These are phyloP conservation scores for Triglochin maritima DNA, from an alignment of 106 monocot genomes.

Conservation along the genomic window DNA sequence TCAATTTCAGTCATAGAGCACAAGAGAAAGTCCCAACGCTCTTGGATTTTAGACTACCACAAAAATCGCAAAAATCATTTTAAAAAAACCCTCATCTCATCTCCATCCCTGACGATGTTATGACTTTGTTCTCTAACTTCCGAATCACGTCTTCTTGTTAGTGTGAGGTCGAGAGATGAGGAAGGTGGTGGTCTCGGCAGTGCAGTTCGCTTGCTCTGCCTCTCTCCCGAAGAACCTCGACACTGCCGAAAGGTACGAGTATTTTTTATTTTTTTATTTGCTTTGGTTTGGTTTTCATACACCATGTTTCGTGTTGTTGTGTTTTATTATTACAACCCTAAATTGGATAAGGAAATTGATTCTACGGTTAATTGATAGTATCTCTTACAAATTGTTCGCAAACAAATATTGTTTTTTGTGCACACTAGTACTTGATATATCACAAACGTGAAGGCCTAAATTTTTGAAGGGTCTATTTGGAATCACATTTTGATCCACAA, in stretches of 20 bases:
- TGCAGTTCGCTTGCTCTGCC: constrained; percentile 20
- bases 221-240: constrained; percentile 10
- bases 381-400: too few species aligned
- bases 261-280: background rate
- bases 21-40: too few species aligned
- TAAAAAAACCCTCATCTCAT: too few species aligned
- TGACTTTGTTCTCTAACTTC: too few species aligned
- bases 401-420: background rate
- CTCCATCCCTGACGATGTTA: too few species aligned
- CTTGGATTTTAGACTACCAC: too few species aligned
- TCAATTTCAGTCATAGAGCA: too few species aligned
- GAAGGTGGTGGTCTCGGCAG: constrained; percentile 11
- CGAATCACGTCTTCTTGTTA: too few species aligned
- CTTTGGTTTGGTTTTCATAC: background rate
- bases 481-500: too few species aligned
- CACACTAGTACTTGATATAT: background rate
- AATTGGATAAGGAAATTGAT: background rate
- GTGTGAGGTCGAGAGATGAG: background rate
- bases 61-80: too few species aligned
- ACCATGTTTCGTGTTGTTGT: background rate
- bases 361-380: too few species aligned
- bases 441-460: background rate
- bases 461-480: too few species aligned
- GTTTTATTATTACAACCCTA: background rate
- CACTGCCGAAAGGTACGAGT: constrained; percentile 20